Evolutionary conservation across 1,284 basidiomycete genomes (phyloP).

Genomic region (Pseudozyma flocculosa): DNA sequence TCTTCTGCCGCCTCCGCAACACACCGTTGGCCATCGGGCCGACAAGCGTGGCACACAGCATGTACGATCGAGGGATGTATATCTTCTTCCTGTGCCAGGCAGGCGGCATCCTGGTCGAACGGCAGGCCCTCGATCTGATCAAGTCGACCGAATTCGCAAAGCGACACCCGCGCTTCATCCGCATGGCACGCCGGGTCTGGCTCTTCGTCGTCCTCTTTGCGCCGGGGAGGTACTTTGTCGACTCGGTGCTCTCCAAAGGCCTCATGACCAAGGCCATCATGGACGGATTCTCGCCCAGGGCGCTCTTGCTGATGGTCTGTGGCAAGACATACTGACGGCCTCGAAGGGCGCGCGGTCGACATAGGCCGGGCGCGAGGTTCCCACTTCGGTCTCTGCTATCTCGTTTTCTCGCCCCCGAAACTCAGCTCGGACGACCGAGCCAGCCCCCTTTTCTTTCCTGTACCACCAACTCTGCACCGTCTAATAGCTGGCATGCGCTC

Average conservation of each 20-base stretch:
- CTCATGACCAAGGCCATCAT: conserved; percentile 20
- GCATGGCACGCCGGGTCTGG: conserved; percentile 12
- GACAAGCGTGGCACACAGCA: conserved; percentile 1
- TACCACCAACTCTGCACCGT: too few species aligned
- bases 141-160: conserved; percentile 2
- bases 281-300: conserved; percentile 11
- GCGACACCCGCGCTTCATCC: conserved; percentile 6
- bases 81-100: conserved; percentile 24
- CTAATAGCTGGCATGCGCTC: too few species aligned
- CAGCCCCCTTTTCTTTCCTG: too few species aligned
- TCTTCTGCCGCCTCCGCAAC: conserved; percentile 15
- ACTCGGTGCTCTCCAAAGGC: conserved; percentile 13
- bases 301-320: conserved; percentile 13
- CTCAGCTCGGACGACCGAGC: too few species aligned
- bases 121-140: conserved; percentile 10
- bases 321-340: conserved; percentile 14
- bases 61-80: conserved; percentile 25
- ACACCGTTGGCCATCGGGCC: background rate
- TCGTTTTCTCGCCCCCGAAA: too few species aligned
- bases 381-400: too few species aligned
- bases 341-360: background rate
- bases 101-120: conserved; percentile 13
- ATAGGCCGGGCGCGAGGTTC: background rate
- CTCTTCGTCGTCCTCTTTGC: conserved; percentile 12
- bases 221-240: conserved; percentile 15